Percentiles rank a stretch among this genome's conserved stretches.
Evolutionary conservation across 306 rosid species (phyloP).

Genomic region (Sphenostylis stenocarpa): DNA sequence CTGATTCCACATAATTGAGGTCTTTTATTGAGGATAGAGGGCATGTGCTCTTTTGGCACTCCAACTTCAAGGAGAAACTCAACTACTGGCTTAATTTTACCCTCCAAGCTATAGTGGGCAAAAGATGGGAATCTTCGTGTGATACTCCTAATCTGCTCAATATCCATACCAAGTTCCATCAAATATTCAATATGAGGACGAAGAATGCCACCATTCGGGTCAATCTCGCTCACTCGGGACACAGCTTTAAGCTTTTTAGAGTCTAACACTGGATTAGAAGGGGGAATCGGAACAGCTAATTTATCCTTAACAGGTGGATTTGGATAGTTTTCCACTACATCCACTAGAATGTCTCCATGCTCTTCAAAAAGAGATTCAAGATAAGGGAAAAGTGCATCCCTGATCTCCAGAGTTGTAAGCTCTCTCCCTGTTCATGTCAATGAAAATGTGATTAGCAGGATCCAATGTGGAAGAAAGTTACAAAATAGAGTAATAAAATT

Average conservation of each 20-base stretch:
- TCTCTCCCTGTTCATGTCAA: conserved; percentile 72
- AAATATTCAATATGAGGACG: conserved; percentile 82
- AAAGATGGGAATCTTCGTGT: conserved; percentile 67
- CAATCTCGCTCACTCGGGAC: conserved; percentile 66
- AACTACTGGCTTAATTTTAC: conserved; percentile 84
- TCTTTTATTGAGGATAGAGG: conserved; percentile 67
- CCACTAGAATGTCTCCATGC: conserved; percentile 54
- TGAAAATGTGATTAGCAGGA: conserved; percentile 24
- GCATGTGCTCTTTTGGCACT: conserved; percentile 67
- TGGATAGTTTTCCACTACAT: conserved; percentile 75
- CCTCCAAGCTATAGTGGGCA: conserved; percentile 85
- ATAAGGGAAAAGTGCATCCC: conserved; percentile 75
- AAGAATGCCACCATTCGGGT: conserved; percentile 62
- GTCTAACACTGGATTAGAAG: conserved; percentile 40
- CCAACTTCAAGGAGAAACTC: conserved; percentile 94
- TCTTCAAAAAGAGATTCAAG: conserved; percentile 79
- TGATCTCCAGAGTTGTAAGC: conserved; percentile 89
- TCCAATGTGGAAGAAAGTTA: conserved; percentile 12
- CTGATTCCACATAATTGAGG: conserved; percentile 97
- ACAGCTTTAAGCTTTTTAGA: conserved; percentile 65
- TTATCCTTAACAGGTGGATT: conserved; percentile 60
- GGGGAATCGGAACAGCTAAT: conserved; percentile 28
- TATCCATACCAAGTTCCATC: conserved; percentile 78
- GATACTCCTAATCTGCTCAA: conserved; percentile 69
- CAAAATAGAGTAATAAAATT: conserved; percentile 19